Conservation (phyloP, 2,329 filamentous ascomycete species). For the Fusarium anthophilum region DNA sequence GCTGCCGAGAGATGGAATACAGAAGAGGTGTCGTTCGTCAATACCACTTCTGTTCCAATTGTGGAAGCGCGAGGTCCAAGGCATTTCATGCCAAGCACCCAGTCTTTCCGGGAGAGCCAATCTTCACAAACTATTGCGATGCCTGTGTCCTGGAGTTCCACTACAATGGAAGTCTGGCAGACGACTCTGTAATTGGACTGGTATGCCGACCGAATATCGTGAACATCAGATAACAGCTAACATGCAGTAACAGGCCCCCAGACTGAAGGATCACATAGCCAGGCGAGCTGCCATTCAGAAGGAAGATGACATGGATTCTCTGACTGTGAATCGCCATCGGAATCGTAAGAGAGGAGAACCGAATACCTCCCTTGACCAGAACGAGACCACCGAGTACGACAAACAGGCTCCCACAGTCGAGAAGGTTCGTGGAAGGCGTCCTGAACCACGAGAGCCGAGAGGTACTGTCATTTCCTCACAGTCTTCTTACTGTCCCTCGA, state of each 20-base stretch:
- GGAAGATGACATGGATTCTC: constrained; percentile 27
- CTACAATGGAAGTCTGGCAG: constrained; percentile 35
- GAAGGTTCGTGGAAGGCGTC: background rate
- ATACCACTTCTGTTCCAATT: constrained; percentile 56
- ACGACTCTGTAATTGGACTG: constrained; percentile 40
- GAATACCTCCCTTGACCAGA: background rate
- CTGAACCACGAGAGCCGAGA: background rate
- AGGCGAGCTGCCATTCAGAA: background rate
- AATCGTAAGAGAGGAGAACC: background rate
- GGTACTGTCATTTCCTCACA: background rate
- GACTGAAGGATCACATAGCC: background rate
- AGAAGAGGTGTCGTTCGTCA: constrained; percentile 32
- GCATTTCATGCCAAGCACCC: constrained; percentile 48
- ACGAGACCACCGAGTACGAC: background rate
- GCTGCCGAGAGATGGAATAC: constrained; percentile 45
- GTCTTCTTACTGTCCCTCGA: constrained; percentile 30
- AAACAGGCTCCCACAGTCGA: background rate
- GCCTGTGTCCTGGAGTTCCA: constrained; percentile 42
- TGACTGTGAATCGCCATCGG: constrained; percentile 11
- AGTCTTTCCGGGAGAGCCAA: constrained; percentile 34
- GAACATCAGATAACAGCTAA: constrained; percentile 14
- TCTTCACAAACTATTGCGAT: constrained; percentile 48
- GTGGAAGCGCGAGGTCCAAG: constrained; percentile 52
- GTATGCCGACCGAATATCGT: constrained; percentile 32
- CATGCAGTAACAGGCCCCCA: background rate